Evolutionary conservation across 805 yeast genomes (phyloP).

Genomic region (Saccharomycopsis sp.): DNA sequence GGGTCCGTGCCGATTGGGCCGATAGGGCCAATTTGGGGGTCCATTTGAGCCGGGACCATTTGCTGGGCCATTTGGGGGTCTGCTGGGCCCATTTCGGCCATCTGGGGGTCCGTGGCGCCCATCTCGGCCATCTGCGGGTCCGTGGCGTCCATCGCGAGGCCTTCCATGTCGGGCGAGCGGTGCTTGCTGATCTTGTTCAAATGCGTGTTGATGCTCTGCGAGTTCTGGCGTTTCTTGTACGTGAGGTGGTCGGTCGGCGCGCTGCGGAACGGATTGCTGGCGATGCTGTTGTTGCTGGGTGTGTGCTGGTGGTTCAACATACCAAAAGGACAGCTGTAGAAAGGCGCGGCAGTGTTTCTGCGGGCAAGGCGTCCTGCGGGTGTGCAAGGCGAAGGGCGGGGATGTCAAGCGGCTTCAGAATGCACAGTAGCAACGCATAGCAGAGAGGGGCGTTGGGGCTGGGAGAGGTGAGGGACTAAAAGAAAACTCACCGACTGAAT

Average conservation of each 20-base stretch:
- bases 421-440: too few species aligned
- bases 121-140: neutral
- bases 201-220: conserved; percentile 10
- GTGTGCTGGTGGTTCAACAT: neutral
- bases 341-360: neutral
- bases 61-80: neutral
- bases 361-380: too few species aligned
- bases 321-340: neutral
- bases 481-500: too few species aligned
- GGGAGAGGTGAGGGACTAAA: too few species aligned
- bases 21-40: neutral
- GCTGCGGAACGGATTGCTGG: too few species aligned
- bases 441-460: too few species aligned
- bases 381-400: too few species aligned
- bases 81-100: neutral
- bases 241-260: too few species aligned
- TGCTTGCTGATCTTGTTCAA: conserved; percentile 7
- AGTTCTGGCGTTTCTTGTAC: conserved; percentile 17
- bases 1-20: neutral
- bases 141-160: neutral
- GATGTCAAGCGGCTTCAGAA: too few species aligned
- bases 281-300: neutral
- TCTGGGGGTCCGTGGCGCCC: neutral
- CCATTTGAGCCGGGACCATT: neutral
- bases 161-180: neutral